Base-by-base conservation (phyloP, 2,329 filamentous ascomycete species). In the Phialophora expanda region DNA sequence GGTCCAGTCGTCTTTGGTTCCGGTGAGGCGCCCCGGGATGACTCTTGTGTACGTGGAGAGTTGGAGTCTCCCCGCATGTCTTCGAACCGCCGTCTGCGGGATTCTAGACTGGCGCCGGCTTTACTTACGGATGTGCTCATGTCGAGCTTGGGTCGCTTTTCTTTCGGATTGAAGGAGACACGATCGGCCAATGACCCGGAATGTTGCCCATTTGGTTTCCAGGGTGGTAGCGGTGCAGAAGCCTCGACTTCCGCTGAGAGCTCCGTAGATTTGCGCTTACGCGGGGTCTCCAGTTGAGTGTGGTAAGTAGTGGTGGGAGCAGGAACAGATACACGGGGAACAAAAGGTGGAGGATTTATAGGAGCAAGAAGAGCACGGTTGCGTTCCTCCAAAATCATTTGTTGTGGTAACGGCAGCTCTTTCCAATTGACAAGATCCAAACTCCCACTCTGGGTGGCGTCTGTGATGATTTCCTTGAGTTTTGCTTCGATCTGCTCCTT, bases 1-100 rank as follows among this genome's bases (percentile, higher is more conserved):
- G 95, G 95, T 67, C 86, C 86, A 70, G 81, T 78, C 65, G 79
- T 76, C 65, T 78, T 76, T 71, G 79, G 77, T 48, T 79, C 78
- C 59, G 77, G 74, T 56, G 84, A 82, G 66, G 83, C 82, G 71
- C 81, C 80, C 59, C 77, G 76, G 56, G 78, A 76, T 34, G 77
- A 75, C 30, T 70, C 69, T 62, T 70, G 66, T 63, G 76, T 78
- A 14, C 74, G 76, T 53, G 78, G 79, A 66, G 78, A 78, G 63
- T 74, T 73, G 62, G 75, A 76, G 56, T 79, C 78, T 65, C 78
- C 76, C 61, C 80, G 79, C 54, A 78, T 75, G 62, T 83, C 81
- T 70, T 94, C 89, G 79, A 96, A 96, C 73, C 95, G 92, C 75
- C 91, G 91, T 78, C 90, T 91, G 72, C 95, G 90, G 82, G 93